Conservation (phyloP, 441 rosid genomes). For the Dalechampia spathulata region DNA sequence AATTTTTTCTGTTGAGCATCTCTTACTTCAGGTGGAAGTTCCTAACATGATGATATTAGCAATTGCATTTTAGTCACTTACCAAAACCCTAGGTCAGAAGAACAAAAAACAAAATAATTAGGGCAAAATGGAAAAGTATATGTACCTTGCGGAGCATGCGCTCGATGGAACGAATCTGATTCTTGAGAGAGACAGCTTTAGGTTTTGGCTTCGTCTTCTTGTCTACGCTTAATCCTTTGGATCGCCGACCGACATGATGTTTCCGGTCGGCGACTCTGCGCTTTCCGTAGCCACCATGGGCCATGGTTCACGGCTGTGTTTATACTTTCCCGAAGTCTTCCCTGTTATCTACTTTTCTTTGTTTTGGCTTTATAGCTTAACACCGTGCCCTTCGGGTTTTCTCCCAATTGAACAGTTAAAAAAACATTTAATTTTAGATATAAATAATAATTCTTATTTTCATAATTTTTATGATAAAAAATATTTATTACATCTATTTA, state of each 20-base stretch:
- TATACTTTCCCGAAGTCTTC: background rate
- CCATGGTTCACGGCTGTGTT: constrained; percentile 42
- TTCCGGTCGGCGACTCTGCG: constrained; percentile 62
- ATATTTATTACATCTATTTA: no score
- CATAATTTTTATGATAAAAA: no score
- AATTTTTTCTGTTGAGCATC: constrained; percentile 67
- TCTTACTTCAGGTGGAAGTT: constrained; percentile 66
- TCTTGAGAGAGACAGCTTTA: constrained; percentile 68
- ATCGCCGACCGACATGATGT: constrained; percentile 54
- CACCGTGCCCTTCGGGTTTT: no score
- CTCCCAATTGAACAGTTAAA: no score
- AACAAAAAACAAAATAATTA: no score
- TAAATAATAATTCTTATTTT: no score
- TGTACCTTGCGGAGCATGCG: constrained; percentile 91
- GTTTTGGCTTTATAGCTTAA: no score
- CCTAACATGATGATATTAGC: constrained; percentile 24
- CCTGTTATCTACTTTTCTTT: no score
- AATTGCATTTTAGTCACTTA: background rate
- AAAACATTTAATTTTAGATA: no score
- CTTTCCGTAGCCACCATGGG: constrained; percentile 88
- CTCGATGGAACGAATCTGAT: constrained; percentile 85
- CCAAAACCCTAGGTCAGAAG: no score
- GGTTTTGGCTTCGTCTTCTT: constrained; percentile 62
- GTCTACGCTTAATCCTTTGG: constrained; percentile 53
- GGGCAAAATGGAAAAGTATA: background rate